Percentiles rank a stretch among this genome's conserved stretches.
Evolutionary conservation across 2,329 filamentous ascomycete species (phyloP).

Genomic region (Geosmithia morbida): DNA sequence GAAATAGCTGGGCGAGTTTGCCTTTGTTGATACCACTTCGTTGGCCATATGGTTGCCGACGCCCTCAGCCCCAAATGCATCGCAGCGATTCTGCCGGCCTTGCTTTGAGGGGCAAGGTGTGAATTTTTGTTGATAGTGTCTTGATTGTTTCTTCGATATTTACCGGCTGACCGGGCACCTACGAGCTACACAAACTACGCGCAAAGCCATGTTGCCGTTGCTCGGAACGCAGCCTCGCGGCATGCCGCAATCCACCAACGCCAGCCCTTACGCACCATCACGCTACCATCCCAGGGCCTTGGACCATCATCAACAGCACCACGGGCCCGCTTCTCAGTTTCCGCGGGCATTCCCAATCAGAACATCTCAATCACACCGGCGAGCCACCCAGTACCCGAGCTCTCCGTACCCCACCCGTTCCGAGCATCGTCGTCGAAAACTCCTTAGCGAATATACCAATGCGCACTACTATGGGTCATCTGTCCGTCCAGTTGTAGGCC

Average conservation of each 20-base stretch:
- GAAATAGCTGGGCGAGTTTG: not conserved
- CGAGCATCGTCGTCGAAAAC: slow-evolving; percentile 80
- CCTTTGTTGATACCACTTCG: not conserved
- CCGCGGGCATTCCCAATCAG: slow-evolving; percentile 17
- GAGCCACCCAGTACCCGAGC: slow-evolving; percentile 5
- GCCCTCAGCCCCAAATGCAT: slow-evolving; percentile 22
- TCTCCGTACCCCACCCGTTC: slow-evolving; percentile 14
- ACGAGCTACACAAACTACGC: not conserved
- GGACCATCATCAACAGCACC: slow-evolving; percentile 4
- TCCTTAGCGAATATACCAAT: slow-evolving; percentile 71
- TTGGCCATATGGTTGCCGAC: slow-evolving; percentile 7
- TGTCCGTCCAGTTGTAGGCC: slow-evolving; percentile 55
- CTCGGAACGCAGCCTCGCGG: slow-evolving; percentile 35
- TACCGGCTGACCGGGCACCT: not conserved
- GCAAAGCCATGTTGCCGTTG: slow-evolving; percentile 29
- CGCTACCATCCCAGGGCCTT: slow-evolving; percentile 6
- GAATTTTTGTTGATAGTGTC: slow-evolving; percentile 8
- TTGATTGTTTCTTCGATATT: not conserved
- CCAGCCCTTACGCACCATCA: slow-evolving; percentile 17
- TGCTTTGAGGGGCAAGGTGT: slow-evolving; percentile 28
- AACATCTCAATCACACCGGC: slow-evolving; percentile 13
- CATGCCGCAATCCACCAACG: slow-evolving; percentile 28
- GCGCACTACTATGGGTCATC: slow-evolving; percentile 82
- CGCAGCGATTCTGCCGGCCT: slow-evolving; percentile 19
- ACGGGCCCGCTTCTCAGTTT: slow-evolving; percentile 6